Conservation (phyloP, 805 yeast genomes). For the Barnettozyma sucrosica region DNA sequence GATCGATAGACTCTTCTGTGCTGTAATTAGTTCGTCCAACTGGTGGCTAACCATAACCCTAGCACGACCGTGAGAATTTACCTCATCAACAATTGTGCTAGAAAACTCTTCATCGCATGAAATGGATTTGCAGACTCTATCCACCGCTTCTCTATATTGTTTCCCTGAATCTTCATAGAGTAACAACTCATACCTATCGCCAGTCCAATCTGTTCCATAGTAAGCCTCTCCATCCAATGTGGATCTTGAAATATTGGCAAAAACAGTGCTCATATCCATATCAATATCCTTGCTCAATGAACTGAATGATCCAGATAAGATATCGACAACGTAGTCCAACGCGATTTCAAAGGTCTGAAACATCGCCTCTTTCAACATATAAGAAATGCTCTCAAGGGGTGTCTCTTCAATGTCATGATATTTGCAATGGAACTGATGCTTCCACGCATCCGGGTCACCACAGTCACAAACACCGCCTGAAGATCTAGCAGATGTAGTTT, state of each 20-base stretch:
- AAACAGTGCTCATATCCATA: conserved; percentile 25
- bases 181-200: conserved; percentile 45
- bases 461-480: conserved; percentile 65
- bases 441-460: conserved; percentile 87
- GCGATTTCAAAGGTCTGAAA: conserved; percentile 38
- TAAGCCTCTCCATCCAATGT: conserved; percentile 35
- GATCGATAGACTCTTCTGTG: conserved; percentile 50
- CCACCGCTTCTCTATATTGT: conserved; percentile 69
- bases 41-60: conserved; percentile 55
- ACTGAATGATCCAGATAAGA: conserved; percentile 39
- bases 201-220: conserved; percentile 36
- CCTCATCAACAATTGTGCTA: conserved; percentile 60
- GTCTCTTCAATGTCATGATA: conserved; percentile 27
- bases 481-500: conserved; percentile 56
- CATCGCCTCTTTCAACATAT: conserved; percentile 35
- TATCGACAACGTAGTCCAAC: conserved; percentile 58
- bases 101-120: conserved; percentile 61
- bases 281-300: conserved; percentile 20
- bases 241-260: conserved; percentile 31
- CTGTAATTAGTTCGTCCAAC: conserved; percentile 41
- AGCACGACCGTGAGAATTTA: conserved; percentile 64
- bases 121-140: conserved; percentile 58
- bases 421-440: conserved; percentile 44
- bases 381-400: conserved; percentile 33
- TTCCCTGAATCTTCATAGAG: conserved; percentile 77